Conservation (phyloP, 495 filamentous ascomycete species). For the Lasiosphaeria miniovina region DNA sequence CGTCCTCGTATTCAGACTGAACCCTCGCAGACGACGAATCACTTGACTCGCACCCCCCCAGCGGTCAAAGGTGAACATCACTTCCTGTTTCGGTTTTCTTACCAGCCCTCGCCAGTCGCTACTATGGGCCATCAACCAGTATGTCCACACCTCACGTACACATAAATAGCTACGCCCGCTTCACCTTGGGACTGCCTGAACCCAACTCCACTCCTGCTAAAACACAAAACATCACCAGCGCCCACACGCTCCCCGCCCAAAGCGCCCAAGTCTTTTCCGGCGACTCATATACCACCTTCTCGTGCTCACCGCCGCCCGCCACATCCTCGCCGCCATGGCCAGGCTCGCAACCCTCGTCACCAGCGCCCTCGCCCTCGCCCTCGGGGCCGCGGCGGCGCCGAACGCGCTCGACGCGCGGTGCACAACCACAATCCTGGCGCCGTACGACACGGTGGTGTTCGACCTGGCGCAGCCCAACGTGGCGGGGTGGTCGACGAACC, state of each 20-base stretch:
- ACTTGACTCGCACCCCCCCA: too few relatives aligned
- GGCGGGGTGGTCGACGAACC: not conserved
- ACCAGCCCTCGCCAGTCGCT: too few relatives aligned
- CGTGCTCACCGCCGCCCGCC: not conserved
- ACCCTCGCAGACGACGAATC: not conserved
- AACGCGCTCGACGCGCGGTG: not conserved
- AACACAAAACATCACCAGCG: too few relatives aligned
- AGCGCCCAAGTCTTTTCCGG: not conserved
- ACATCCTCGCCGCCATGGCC: not conserved
- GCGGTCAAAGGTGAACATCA: too few relatives aligned
- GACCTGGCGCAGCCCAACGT: not conserved
- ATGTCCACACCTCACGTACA: too few relatives aligned
- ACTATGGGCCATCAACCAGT: too few relatives aligned
- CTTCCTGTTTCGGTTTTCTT: too few relatives aligned
- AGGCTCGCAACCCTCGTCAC: not conserved
- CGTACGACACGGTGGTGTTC: not conserved
- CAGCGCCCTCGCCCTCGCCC: not conserved
- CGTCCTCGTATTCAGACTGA: not conserved
- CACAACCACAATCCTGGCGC: constrained; percentile 4
- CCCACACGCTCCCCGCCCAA: not conserved
- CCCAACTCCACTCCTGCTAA: too few relatives aligned
- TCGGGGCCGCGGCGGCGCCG: not conserved
- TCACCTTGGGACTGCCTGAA: too few relatives aligned
- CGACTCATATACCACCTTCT: not conserved
- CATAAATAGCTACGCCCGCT: too few relatives aligned